Evolutionary conservation across 257 asterid genomes (phyloP), one percentile per base, ranked within the genome.

Genomic region (Rhazya stricta): DNA sequence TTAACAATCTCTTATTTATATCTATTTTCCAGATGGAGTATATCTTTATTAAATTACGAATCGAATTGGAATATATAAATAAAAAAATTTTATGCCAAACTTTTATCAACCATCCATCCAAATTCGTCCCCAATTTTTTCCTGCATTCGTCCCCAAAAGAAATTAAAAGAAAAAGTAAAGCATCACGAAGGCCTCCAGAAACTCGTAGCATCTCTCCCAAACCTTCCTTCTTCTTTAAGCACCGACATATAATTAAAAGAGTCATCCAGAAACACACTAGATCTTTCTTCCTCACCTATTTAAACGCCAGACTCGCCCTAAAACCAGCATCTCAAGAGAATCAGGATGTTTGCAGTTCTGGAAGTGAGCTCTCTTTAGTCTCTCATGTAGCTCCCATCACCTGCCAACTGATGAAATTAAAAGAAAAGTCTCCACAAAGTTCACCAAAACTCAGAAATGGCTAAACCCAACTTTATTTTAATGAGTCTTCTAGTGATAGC

Each of bases 201-300:
- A 6, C 58, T 34, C 6, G 78, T 71, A 71, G 81, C 11, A 34
- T 16, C 4, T 0, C n/a, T 15, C 57, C 4, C 13, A 36, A 1
- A 32, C 9, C 23, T 36, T 0, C 10, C 36, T 11, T 0, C 66
- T n/a, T 56, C 1, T 1, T 23, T 15, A 5, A 16, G 15, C 69
- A 16, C 41, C 45, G 25, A 42, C 15, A 34, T n/a, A n/a, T 3
- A 0, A 18, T 57, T 13, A 1, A 1, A 15, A 7, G 74, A 78
- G 54, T 41, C 30, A 53, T 53, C 81, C 79, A 76, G 75, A 69
- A 23, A n/a, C 37, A 12, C 78, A 46, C 10, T 7, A 51, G 29
- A 53, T 11, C 15, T 41, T 37, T 43, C 54, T 3, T 43, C 58
- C 34, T 18, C 70, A 16, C 25, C 73, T 74, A 69, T 63, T 45